These are phyloP conservation scores for Leucocoprinus sp. DNA, from an alignment of 768 basidiomycete species.

Conservation along the genomic window DNA sequence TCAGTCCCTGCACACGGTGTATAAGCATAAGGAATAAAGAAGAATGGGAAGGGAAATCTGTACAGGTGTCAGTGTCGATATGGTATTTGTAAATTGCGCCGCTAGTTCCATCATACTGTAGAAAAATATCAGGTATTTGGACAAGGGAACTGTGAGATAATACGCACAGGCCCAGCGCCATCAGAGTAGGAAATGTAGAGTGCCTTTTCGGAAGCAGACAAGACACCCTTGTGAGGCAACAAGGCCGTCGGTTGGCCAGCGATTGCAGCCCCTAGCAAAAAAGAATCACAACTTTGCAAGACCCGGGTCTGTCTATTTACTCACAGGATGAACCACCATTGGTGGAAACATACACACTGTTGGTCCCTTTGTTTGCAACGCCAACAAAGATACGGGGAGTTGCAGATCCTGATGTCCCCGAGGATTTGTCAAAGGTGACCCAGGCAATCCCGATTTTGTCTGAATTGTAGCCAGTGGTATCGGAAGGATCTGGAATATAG, in stretches of 20 bases:
- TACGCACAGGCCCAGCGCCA: constrained; percentile 47
- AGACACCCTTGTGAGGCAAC: constrained; percentile 59
- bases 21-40: background rate
- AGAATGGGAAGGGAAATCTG: constrained; percentile 9
- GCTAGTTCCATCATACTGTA: constrained; percentile 44
- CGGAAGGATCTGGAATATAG: constrained; percentile 44
- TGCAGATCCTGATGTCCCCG: constrained; percentile 42
- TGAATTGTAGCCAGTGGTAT: constrained; percentile 37
- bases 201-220: constrained; percentile 46
- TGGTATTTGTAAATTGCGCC: constrained; percentile 46
- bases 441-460: constrained; percentile 43
- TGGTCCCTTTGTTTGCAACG: constrained; percentile 47
- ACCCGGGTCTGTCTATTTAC: constrained; percentile 13
- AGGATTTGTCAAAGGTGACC: constrained; percentile 56
- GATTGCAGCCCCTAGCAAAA: constrained; percentile 41
- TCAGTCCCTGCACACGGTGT: constrained; percentile 35
- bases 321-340: constrained; percentile 52
- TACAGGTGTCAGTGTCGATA: constrained; percentile 42
- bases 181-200: constrained; percentile 57
- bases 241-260: constrained; percentile 49
- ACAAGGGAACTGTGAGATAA: background rate
- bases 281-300: background rate
- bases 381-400: constrained; percentile 64
- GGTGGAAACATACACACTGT: constrained; percentile 48
- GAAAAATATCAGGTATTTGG: background rate